Conservation (phyloP, 2,329 filamentous ascomycete species). For the Akanthomyces dipterigenus region DNA sequence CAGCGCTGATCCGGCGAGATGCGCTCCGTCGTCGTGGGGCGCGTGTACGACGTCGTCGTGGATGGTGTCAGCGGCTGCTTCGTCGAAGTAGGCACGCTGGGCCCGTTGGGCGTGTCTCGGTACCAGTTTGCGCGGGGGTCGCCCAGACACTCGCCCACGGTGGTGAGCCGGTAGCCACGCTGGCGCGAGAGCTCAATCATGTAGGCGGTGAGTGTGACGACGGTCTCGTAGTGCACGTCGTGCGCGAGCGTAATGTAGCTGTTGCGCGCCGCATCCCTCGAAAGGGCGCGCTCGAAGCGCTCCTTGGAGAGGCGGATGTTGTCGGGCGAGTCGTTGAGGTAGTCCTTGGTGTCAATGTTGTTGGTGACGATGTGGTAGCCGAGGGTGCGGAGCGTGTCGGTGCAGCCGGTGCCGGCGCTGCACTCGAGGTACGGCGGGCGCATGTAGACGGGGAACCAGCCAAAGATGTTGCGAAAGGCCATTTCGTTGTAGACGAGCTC, state of each 20-base stretch:
- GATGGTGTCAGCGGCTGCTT: conserved; percentile 13
- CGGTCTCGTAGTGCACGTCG: conserved; percentile 44
- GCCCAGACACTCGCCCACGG: conserved; percentile 51
- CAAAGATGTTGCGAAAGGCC: conserved; percentile 35
- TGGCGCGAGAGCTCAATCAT: conserved; percentile 35
- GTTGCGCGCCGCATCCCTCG: conserved; percentile 20
- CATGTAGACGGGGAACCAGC: conserved; percentile 37
- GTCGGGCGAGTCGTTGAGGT: conserved; percentile 42
- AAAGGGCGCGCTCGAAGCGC: conserved; percentile 29
- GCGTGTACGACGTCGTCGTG: conserved; percentile 13
- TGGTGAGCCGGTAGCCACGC: conserved; percentile 41
- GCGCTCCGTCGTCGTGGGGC: conserved; percentile 16
- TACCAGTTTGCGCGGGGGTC: conserved; percentile 49
- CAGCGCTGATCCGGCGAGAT: conserved; percentile 31
- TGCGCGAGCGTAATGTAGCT: conserved; percentile 47
- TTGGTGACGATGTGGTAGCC: conserved; percentile 52
- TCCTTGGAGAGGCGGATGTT: conserved; percentile 42
- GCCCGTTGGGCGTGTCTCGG: conserved; percentile 24
- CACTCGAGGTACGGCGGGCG: conserved; percentile 40
- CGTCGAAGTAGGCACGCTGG: conserved; percentile 13
- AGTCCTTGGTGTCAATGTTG: conserved; percentile 56
- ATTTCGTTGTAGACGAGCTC: conserved; percentile 41
- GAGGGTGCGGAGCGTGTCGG: conserved; percentile 28
- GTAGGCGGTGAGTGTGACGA: conserved; percentile 32
- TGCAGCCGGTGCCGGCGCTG: conserved; percentile 31